These are phyloP conservation scores for Stagonosporopsis cucurbitacearum DNA, from an alignment of 2,329 filamentous ascomycete species.

Conservation along the genomic window DNA sequence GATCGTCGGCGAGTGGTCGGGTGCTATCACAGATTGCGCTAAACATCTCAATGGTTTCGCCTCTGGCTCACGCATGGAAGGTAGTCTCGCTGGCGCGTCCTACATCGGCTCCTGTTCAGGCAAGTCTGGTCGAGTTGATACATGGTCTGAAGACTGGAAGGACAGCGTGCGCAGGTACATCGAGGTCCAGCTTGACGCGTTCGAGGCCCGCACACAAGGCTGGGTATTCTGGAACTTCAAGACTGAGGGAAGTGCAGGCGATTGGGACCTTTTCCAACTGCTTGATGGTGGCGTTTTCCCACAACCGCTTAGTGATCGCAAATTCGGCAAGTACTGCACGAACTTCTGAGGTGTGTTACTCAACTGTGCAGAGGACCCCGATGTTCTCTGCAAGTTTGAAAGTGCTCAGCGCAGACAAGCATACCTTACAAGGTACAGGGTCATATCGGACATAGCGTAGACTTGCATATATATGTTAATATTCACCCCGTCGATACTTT, in stretches of 20 bases:
- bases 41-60: constrained; percentile 52
- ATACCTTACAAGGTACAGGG: background rate
- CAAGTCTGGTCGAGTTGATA: constrained; percentile 57
- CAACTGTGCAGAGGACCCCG: background rate
- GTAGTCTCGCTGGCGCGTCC: constrained; percentile 56
- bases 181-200: constrained; percentile 62
- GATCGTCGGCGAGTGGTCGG: constrained; percentile 72
- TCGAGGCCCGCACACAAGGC: constrained; percentile 57
- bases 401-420: background rate
- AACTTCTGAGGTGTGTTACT: constrained; percentile 22
- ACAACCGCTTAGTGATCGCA: constrained; percentile 36
- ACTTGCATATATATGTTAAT: background rate
- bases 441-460: background rate
- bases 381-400: background rate
- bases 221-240: constrained; percentile 68
- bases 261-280: constrained; percentile 61
- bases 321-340: constrained; percentile 38
- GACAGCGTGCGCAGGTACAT: constrained; percentile 59
- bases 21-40: constrained; percentile 67
- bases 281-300: constrained; percentile 60
- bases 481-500: background rate
- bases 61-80: constrained; percentile 66
- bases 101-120: constrained; percentile 62
- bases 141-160: constrained; percentile 55
- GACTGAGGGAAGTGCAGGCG: constrained; percentile 57